phyloP scores from a whole-genome alignment of 164 flowering plant genomes.

The Hamamelis virginiana region DNA sequence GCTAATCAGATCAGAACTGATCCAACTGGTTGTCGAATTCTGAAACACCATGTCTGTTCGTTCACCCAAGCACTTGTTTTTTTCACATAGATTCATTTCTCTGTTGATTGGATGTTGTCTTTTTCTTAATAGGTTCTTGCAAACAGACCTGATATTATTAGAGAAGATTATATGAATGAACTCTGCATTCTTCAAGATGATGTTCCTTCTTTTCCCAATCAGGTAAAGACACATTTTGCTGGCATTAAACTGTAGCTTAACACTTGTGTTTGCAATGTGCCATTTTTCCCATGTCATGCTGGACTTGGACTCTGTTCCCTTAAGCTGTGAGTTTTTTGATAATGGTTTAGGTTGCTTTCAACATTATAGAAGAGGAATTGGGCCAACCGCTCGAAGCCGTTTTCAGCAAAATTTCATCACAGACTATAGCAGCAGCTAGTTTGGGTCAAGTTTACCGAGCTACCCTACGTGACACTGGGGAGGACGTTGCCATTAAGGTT shows the following conservation, averaged over 20 bases:
- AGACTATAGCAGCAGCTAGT: slow-evolving; percentile 97
- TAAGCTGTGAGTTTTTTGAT: slow-evolving; percentile 7
- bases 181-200: slow-evolving; percentile 99
- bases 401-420: slow-evolving; percentile 87
- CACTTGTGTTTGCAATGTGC: not conserved
- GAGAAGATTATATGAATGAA: slow-evolving; percentile 99
- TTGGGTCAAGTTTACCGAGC: slow-evolving; percentile 98
- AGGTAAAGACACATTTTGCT: slow-evolving; percentile 41
- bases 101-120: not conserved
- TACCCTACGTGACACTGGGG: slow-evolving; percentile 79
- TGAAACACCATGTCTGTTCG: no score
- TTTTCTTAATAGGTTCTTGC: slow-evolving; percentile 76
- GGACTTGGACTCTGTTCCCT: not conserved
- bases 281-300: not conserved
- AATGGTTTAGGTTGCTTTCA: slow-evolving; percentile 70
- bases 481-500: slow-evolving; percentile 99
- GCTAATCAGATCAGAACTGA: no score
- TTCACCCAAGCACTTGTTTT: no score
- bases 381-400: slow-evolving; percentile 91
- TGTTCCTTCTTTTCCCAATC: slow-evolving; percentile 93
- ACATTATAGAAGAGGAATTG: slow-evolving; percentile 89
- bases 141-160: slow-evolving; percentile 91
- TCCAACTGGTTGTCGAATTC: no score
- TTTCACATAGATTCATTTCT: not conserved
- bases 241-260: not conserved